Evolutionary conservation across 768 basidiomycete genomes (phyloP).

Genomic region (Dentipellis fragilis): DNA sequence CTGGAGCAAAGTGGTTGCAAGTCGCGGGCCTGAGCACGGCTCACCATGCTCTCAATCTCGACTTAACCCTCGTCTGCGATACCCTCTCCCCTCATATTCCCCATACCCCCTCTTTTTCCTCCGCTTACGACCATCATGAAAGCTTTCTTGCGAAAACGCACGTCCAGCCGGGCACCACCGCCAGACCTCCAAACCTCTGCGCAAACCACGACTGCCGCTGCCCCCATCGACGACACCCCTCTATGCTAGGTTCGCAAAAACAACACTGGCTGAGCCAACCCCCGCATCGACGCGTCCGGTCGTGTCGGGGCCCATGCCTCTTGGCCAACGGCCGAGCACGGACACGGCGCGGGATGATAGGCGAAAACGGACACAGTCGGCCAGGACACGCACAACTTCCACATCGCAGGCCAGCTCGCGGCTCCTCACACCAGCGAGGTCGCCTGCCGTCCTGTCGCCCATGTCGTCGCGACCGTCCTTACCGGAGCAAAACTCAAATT

Average conservation of each 20-base stretch:
- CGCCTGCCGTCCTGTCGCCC: no score
- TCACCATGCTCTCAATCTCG: background rate
- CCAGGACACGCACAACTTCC: no score
- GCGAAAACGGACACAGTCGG: background rate
- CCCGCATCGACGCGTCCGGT: constrained; percentile 1
- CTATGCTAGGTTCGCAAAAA: background rate
- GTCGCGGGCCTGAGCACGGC: background rate
- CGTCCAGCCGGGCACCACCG: background rate
- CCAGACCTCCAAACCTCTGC: background rate
- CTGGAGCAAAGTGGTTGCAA: background rate
- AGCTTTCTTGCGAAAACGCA: background rate
- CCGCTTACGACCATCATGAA: background rate
- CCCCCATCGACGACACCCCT: background rate
- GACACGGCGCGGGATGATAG: background rate
- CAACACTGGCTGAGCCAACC: background rate
- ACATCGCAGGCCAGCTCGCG: no score
- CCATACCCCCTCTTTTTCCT: background rate
- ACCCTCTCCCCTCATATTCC: background rate
- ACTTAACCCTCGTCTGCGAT: background rate
- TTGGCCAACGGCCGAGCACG: constrained; percentile 3
- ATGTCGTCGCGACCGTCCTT: no score
- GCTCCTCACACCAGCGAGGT: no score
- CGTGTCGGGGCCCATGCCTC: constrained; percentile 19
- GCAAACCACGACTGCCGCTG: background rate
- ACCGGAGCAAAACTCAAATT: no score